Evolutionary conservation across 2,329 filamentous ascomycete species (phyloP).

Genomic region (Verticillium albo-atrum): DNA sequence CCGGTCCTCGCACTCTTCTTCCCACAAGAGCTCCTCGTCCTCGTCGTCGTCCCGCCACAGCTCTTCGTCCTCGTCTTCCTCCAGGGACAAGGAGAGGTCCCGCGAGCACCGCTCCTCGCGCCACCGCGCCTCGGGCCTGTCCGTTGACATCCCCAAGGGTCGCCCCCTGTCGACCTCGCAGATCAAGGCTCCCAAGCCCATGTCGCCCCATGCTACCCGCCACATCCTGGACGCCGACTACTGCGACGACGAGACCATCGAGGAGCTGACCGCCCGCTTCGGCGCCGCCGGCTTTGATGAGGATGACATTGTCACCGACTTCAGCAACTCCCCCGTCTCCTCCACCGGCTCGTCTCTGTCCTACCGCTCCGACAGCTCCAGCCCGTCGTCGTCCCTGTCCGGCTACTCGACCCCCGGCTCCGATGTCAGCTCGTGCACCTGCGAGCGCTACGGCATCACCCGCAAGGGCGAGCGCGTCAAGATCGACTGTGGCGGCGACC

Average conservation of each 20-base stretch:
- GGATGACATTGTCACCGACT: conserved; percentile 50
- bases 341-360: conserved; percentile 67
- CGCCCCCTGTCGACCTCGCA: conserved; percentile 82
- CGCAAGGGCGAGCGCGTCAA: conserved; percentile 89
- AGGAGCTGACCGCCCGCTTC: conserved; percentile 76
- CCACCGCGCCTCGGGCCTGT: conserved; percentile 46
- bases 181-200: conserved; percentile 87
- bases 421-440: conserved; percentile 77
- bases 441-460: conserved; percentile 95
- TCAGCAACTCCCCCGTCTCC: conserved; percentile 56
- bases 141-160: conserved; percentile 75
- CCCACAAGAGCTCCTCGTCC: conserved; percentile 30
- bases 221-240: conserved; percentile 82
- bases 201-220: conserved; percentile 81
- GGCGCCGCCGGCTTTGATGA: conserved; percentile 55
- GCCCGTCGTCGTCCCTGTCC: conserved; percentile 67
- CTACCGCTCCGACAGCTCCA: conserved; percentile 69
- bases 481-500: conserved; percentile 87
- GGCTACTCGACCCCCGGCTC: conserved; percentile 77
- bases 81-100: conserved; percentile 33
- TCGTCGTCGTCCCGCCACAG: conserved; percentile 29
- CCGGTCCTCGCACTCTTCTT: conserved; percentile 30
- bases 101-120: conserved; percentile 34
- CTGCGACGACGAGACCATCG: conserved; percentile 65
- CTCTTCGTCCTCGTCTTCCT: conserved; percentile 24